Evolutionary conservation across 2,329 filamentous ascomycete genomes (phyloP).

Genomic region (Botrytis sinoallii): DNA sequence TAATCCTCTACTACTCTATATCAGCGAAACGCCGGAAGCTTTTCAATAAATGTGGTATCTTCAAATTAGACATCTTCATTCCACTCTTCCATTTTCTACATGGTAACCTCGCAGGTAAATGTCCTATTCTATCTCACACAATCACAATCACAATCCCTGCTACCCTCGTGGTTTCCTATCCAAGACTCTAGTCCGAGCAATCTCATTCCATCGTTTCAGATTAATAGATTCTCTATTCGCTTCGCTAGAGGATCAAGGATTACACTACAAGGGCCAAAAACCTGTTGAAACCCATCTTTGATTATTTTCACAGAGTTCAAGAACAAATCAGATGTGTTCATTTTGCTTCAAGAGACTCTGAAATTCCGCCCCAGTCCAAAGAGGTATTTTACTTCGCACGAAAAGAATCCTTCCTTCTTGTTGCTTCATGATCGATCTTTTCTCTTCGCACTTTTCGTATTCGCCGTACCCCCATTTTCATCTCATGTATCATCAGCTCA

Average conservation of each 20-base stretch:
- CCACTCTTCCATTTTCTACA: neutral
- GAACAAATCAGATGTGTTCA: neutral
- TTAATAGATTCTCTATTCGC: neutral
- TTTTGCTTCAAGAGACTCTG: neutral
- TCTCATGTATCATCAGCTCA: constrained; percentile 1
- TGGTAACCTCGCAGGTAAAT: neutral
- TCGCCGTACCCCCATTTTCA: neutral
- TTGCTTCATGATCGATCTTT: neutral
- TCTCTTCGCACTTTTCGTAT: neutral
- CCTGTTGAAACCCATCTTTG: neutral
- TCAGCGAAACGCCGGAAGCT: neutral
- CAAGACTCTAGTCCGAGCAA: constrained; percentile 4
- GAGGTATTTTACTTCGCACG: neutral
- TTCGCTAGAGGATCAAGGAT: constrained; percentile 8
- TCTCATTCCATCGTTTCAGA: constrained; percentile 9
- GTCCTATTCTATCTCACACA: neutral
- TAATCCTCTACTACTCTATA: neutral
- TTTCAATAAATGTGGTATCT: neutral
- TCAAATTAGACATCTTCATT: neutral
- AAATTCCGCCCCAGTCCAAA: neutral
- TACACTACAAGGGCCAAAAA: neutral
- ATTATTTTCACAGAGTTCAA: neutral
- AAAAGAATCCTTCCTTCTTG: neutral
- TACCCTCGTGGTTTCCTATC: constrained; percentile 8
- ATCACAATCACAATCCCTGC: constrained; percentile 1